Percentiles rank a stretch among this genome's conserved stretches.
phyloP scores from a whole-genome alignment of 2,329 filamentous ascomycete species.

The Diplodia scrobiculata region DNA sequence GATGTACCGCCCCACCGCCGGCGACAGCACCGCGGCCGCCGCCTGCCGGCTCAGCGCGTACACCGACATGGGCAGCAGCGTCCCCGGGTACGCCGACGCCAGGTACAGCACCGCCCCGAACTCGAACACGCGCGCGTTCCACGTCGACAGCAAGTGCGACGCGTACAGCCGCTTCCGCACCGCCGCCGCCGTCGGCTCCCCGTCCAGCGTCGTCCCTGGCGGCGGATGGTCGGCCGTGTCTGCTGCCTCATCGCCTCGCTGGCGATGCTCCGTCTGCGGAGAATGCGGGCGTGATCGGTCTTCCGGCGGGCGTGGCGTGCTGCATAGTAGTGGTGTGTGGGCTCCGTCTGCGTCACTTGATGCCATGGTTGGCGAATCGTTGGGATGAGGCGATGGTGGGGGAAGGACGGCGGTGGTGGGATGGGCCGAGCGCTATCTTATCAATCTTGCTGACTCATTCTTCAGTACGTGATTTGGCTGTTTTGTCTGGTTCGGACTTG shows the following conservation, averaged over 20 bases:
- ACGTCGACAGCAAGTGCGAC: slow-evolving; percentile 54
- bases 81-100: slow-evolving; percentile 52
- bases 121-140: slow-evolving; percentile 55
- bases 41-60: slow-evolving; percentile 66
- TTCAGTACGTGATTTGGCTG: neutral
- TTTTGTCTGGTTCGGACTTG: too few species aligned
- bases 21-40: slow-evolving; percentile 61
- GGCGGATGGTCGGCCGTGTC: too few species aligned
- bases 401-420: neutral
- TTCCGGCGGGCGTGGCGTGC: neutral
- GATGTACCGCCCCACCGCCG: slow-evolving; percentile 61
- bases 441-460: neutral
- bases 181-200: neutral
- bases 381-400: neutral
- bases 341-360: neutral
- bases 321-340: neutral
- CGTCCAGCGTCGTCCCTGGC: too few species aligned
- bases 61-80: slow-evolving; percentile 66
- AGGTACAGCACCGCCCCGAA: slow-evolving; percentile 56
- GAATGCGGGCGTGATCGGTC: neutral
- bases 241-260: too few species aligned
- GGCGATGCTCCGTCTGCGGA: neutral
- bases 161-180: slow-evolving; percentile 43
- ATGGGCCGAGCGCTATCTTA: neutral
- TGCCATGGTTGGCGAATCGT: neutral